Evolutionary conservation across 176 grass and related monocot species (phyloP).

Genomic region (Microstegium vimineum): DNA sequence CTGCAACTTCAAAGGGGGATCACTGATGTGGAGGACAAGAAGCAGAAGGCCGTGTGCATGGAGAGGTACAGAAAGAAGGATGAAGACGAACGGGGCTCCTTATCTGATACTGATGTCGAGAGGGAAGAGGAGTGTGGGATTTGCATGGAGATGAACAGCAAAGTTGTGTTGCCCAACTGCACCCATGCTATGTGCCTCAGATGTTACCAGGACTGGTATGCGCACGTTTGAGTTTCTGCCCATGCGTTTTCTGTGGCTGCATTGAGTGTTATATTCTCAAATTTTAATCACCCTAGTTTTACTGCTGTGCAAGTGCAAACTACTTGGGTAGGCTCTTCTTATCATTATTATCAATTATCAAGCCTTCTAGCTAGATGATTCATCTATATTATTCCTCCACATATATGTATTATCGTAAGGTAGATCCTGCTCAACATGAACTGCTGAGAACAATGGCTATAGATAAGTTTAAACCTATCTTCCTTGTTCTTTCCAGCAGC

Average conservation of each 20-base stretch:
- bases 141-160: constrained; percentile 76
- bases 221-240: background rate
- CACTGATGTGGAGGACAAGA: constrained; percentile 65
- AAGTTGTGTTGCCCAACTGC: constrained; percentile 85
- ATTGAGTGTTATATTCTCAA: background rate
- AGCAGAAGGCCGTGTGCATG: constrained; percentile 58
- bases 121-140: constrained; percentile 93
- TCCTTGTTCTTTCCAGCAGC: background rate
- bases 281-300: background rate
- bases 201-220: constrained; percentile 73
- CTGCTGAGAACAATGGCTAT: background rate
- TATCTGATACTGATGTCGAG: constrained; percentile 76
- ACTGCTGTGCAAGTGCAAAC: constrained; percentile 25
- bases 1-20: constrained; percentile 87
- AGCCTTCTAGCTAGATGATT: constrained; percentile 7
- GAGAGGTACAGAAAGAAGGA: constrained; percentile 73
- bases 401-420: background rate
- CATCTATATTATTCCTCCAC: background rate
- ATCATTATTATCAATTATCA: constrained; percentile 9
- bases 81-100: constrained; percentile 33
- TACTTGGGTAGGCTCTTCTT: background rate
- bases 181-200: constrained; percentile 67
- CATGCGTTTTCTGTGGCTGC: constrained; percentile 23
- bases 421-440: background rate
- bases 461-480: constrained; percentile 5